Conservation (phyloP, 805 yeast species). For the Yarrowia osloensis region DNA sequence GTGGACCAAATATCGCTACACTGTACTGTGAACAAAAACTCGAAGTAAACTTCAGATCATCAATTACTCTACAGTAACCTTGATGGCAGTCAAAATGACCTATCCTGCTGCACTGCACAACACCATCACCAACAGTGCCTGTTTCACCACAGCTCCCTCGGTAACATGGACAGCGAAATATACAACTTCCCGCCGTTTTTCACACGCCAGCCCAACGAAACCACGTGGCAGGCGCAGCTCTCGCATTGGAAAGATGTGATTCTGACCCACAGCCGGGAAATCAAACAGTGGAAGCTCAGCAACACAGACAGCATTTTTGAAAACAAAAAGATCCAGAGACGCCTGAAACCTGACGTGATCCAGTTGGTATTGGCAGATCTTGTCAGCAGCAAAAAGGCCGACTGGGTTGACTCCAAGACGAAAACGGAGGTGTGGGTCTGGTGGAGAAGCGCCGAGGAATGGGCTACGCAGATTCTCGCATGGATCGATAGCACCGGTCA, state of each 20-base stretch:
- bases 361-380: constrained; percentile 58
- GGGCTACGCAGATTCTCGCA: constrained; percentile 65
- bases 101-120: constrained; percentile 14
- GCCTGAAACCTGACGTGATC: constrained; percentile 56
- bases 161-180: constrained; percentile 50
- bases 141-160: neutral
- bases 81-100: neutral
- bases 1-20: no score
- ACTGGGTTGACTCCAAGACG: constrained; percentile 48
- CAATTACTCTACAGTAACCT: neutral
- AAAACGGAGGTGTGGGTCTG: constrained; percentile 49
- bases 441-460: constrained; percentile 68
- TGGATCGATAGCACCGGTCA: constrained; percentile 83
- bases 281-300: constrained; percentile 56
- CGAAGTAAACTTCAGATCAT: neutral
- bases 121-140: neutral
- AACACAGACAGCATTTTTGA: constrained; percentile 38
- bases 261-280: constrained; percentile 57
- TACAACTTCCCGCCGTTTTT: constrained; percentile 87
- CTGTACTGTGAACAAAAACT: no score
- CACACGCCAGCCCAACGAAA: constrained; percentile 83
- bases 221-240: constrained; percentile 74
- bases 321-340: constrained; percentile 43
- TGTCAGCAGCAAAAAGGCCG: constrained; percentile 58
- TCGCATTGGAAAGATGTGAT: constrained; percentile 75